These are phyloP conservation scores for Oxytropis ochrocephala DNA, from an alignment of 306 rosid species.

Conservation along the genomic window DNA sequence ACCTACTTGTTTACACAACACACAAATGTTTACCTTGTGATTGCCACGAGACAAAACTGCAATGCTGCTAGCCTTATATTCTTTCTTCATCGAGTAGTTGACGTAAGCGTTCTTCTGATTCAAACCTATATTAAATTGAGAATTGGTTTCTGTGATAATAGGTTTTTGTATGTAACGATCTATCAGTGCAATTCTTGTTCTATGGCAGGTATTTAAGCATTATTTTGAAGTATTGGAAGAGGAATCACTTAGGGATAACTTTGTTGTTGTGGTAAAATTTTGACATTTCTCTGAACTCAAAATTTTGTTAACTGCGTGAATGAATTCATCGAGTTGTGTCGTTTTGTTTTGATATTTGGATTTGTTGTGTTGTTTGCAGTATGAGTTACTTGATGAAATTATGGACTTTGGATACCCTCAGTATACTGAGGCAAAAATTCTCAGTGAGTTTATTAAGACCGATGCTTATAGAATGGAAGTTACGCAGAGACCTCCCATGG, in stretches of 20 bases:
- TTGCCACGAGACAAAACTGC: constrained; percentile 87
- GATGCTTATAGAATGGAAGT: constrained; percentile 98
- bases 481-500: constrained; percentile 98
- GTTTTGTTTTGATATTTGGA: neutral
- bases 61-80: constrained; percentile 86
- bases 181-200: neutral
- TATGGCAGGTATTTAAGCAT: constrained; percentile 78
- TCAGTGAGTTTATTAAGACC: constrained; percentile 88
- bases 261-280: constrained; percentile 78
- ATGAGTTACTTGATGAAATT: constrained; percentile 87
- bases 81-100: constrained; percentile 73
- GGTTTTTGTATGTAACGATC: neutral
- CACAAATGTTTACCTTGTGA: constrained; percentile 68
- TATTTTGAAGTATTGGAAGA: constrained; percentile 88
- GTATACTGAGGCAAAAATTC: constrained; percentile 90
- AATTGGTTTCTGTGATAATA: neutral
- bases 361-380: constrained; percentile 22
- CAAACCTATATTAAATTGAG: neutral
- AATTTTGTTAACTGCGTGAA: neutral
- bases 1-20: constrained; percentile 85
- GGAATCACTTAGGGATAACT: constrained; percentile 91
- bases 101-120: constrained; percentile 39
- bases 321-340: neutral
- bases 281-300: neutral
- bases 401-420: constrained; percentile 99